These are phyloP conservation scores for Aureobasidium sp. DNA, from an alignment of 2,329 filamentous ascomycete genomes.

Conservation along the genomic window DNA sequence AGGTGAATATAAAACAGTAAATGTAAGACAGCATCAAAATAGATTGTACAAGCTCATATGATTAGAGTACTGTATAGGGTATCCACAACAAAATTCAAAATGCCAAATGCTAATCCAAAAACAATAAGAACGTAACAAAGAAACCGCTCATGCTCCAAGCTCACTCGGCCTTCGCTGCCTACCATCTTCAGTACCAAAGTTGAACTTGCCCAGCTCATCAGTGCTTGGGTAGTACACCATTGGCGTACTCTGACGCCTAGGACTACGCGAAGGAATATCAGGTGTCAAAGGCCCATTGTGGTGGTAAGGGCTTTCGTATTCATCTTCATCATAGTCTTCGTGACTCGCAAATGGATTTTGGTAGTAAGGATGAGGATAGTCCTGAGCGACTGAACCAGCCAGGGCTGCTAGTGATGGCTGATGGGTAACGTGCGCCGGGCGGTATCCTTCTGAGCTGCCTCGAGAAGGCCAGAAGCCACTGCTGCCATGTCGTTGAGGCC, in stretches of 20 bases:
- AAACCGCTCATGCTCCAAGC: background rate
- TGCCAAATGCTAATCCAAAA: background rate
- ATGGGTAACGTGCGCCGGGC: background rate
- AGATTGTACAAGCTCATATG: too few relatives aligned
- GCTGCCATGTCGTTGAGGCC: background rate
- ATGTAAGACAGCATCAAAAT: too few relatives aligned
- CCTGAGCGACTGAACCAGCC: background rate
- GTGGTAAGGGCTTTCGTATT: background rate
- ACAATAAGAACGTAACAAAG: background rate
- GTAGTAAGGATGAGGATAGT: background rate
- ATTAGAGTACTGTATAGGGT: background rate
- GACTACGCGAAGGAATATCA: constrained; percentile 11
- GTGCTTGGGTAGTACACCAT: constrained; percentile 11
- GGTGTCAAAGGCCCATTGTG: background rate
- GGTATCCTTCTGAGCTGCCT: background rate
- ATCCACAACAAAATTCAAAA: background rate
- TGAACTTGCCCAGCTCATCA: constrained; percentile 12
- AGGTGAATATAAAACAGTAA: too few relatives aligned
- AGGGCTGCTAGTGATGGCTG: background rate
- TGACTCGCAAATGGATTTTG: constrained; percentile 11
- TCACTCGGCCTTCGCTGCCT: background rate
- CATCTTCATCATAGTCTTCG: constrained; percentile 9
- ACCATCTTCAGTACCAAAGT: constrained; percentile 11
- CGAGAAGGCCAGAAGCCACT: constrained; percentile 3
- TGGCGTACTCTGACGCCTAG: constrained; percentile 8